phyloP scores from a whole-genome alignment of 371 early-diverging fungal genomes.

The Circinella minor region DNA sequence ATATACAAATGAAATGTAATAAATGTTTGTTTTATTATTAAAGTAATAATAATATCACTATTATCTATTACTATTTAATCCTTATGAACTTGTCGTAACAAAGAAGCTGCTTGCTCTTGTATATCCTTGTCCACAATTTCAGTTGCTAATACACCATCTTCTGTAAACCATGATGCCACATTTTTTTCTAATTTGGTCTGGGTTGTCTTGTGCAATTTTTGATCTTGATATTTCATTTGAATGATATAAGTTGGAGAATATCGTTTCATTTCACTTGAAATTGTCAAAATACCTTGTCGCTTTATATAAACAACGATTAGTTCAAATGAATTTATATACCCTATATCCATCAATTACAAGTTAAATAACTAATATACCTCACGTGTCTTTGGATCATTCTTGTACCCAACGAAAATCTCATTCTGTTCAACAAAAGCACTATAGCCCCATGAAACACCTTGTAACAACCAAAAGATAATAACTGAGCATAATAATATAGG shows the following conservation, averaged over 20 bases:
- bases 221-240: slow-evolving; percentile 25
- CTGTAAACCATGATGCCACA: slow-evolving; percentile 41
- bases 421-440: slow-evolving; percentile 35
- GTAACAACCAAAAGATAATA: slow-evolving; percentile 38
- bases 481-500: slow-evolving; percentile 34
- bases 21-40: no score
- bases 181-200: slow-evolving; percentile 23
- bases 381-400: slow-evolving; percentile 25
- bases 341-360: no score
- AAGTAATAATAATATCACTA: background rate
- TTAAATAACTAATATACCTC: slow-evolving; percentile 17
- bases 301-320: background rate
- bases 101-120: slow-evolving; percentile 13
- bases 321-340: no score
- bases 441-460: slow-evolving; percentile 29
- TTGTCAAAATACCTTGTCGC: slow-evolving; percentile 25
- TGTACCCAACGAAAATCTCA: slow-evolving; percentile 42
- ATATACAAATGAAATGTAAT: no score
- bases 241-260: slow-evolving; percentile 35
- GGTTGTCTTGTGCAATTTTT: slow-evolving; percentile 17
- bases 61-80: slow-evolving; percentile 16
- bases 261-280: slow-evolving; percentile 29
- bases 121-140: slow-evolving; percentile 35
- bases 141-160: slow-evolving; percentile 29
- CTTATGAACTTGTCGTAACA: slow-evolving; percentile 28